Conservation (phyloP, 2,329 filamentous ascomycete genomes). For the Pyrenophora teres region DNA sequence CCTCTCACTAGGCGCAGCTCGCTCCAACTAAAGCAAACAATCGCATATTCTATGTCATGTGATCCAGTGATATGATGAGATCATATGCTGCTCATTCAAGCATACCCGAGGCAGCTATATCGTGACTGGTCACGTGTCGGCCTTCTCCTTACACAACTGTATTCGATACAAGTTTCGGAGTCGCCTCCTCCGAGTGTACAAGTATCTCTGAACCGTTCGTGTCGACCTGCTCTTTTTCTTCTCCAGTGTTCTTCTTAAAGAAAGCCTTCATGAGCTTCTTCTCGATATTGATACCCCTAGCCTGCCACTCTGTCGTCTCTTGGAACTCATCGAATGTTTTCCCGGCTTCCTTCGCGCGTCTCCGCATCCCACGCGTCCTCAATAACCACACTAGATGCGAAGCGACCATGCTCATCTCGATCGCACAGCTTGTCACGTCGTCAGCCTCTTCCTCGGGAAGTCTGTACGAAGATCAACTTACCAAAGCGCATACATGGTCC, state of each 20-base stretch:
- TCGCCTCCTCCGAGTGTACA: slow-evolving; percentile 1
- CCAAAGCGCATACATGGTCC: slow-evolving; percentile 62
- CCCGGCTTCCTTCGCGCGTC: slow-evolving; percentile 47
- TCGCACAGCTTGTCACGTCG: slow-evolving; percentile 42
- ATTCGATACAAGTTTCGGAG: slow-evolving; percentile 17
- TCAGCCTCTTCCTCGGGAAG: not conserved
- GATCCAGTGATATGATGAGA: too few species aligned
- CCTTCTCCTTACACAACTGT: slow-evolving; percentile 18
- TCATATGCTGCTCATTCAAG: too few species aligned
- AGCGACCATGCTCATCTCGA: slow-evolving; percentile 62
- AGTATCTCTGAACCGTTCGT: not conserved
- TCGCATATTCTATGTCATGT: too few species aligned
- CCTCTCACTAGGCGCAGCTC: too few species aligned
- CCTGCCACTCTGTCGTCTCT: slow-evolving; percentile 45
- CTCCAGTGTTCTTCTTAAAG: not conserved
- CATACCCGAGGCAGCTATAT: too few species aligned
- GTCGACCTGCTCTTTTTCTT: not conserved
- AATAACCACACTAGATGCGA: slow-evolving; percentile 62
- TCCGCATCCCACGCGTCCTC: slow-evolving; percentile 56
- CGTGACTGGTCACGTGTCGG: too few species aligned
- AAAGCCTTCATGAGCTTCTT: slow-evolving; percentile 12
- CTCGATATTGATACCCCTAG: slow-evolving; percentile 27
- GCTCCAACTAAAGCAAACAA: too few species aligned
- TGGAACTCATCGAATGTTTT: slow-evolving; percentile 56
- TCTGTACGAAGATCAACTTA: not conserved